These are phyloP conservation scores for Rhizomucor miehei DNA, from an alignment of 371 early-diverging fungal genomes.

Conservation along the genomic window DNA sequence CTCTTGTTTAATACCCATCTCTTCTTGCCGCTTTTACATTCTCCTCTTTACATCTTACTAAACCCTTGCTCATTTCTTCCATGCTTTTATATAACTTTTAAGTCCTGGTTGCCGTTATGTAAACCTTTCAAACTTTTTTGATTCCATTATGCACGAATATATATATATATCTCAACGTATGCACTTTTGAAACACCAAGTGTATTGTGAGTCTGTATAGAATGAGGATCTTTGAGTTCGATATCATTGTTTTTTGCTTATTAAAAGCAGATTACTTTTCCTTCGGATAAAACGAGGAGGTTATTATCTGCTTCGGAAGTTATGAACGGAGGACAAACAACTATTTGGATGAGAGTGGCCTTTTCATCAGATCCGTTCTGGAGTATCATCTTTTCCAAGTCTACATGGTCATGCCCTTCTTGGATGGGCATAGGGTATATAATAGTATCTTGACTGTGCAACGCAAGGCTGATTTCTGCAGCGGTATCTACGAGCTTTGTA, in stretches of 20 bases:
- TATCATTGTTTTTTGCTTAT: not conserved
- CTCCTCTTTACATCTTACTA: too few species aligned
- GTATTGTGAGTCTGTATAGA: too few species aligned
- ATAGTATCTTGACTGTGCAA: constrained; percentile 34
- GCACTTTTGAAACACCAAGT: too few species aligned
- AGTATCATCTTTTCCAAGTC: not conserved
- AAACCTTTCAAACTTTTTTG: too few species aligned
- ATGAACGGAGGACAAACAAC: constrained; percentile 16
- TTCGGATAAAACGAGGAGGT: constrained; percentile 10
- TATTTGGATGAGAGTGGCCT: constrained; percentile 3
- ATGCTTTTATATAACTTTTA: too few species aligned
- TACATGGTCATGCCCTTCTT: constrained; percentile 10
- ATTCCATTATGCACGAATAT: too few species aligned
- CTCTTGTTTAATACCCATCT: too few species aligned
- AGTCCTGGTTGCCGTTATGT: too few species aligned
- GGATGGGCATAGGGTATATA: constrained; percentile 17
- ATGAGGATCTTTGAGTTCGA: too few species aligned
- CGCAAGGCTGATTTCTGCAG: constrained; percentile 34
- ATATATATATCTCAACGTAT: too few species aligned
- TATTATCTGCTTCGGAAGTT: constrained; percentile 3
- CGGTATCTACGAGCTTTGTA: constrained; percentile 30
- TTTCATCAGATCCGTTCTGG: constrained; percentile 10
- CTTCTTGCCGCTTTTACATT: too few species aligned
- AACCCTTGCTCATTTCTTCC: too few species aligned
- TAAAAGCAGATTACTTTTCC: constrained; percentile 19